Conservation (phyloP, 2,329 filamentous ascomycete genomes). For the Aspergillus latus region DNA sequence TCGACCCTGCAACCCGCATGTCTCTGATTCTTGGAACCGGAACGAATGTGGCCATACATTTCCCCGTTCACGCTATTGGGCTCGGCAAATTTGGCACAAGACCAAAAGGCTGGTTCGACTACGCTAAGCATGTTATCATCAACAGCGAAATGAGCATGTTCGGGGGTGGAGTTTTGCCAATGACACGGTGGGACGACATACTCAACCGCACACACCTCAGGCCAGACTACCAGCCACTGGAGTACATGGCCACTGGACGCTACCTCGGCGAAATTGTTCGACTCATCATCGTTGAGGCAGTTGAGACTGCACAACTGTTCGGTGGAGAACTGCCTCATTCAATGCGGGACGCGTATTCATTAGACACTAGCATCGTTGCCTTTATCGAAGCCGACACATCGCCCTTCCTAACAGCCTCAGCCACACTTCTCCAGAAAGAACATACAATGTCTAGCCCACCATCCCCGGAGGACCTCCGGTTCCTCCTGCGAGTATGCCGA, state of each 20-base stretch:
- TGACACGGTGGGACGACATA: constrained; percentile 61
- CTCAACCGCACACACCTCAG: constrained; percentile 58
- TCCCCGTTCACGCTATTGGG: constrained; percentile 57
- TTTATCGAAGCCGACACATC: constrained; percentile 54
- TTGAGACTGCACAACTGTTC: constrained; percentile 57
- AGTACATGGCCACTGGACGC: constrained; percentile 63
- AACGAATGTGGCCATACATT: constrained; percentile 62
- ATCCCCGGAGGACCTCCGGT: constrained; percentile 52
- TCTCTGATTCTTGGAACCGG: constrained; percentile 65
- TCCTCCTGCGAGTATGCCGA: constrained; percentile 54
- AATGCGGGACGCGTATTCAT: constrained; percentile 56
- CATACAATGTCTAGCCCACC: constrained; percentile 51
- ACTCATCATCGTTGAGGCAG: constrained; percentile 60
- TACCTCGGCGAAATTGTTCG: constrained; percentile 65
- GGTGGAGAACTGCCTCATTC: constrained; percentile 56
- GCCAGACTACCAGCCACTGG: constrained; percentile 65
- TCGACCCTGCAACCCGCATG: constrained; percentile 60
- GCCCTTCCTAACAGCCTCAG: constrained; percentile 37
- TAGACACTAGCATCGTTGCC: constrained; percentile 61
- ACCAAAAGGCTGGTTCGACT: constrained; percentile 55
- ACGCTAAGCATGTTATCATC: constrained; percentile 61
- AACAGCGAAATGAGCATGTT: constrained; percentile 70
- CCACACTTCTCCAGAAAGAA: constrained; percentile 51
- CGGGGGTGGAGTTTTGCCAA: constrained; percentile 56
- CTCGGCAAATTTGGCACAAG: constrained; percentile 57